Evolutionary conservation across 495 filamentous ascomycete genomes (phyloP).

Genomic region (Neurospora sp.): DNA sequence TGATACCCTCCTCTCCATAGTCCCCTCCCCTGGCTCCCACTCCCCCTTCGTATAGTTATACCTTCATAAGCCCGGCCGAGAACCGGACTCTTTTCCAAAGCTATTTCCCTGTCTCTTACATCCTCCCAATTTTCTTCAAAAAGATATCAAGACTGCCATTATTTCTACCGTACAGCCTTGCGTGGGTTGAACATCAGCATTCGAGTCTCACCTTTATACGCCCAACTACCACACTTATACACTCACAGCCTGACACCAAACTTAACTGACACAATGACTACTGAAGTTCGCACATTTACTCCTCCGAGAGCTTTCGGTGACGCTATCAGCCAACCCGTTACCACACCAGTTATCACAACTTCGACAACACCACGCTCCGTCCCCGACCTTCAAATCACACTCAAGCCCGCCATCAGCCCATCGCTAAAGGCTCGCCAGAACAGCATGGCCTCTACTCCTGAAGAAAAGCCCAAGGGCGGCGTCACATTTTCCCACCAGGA

Average conservation of each 20-base stretch:
- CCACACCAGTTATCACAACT: conserved; percentile 12
- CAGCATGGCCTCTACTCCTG: conserved; percentile 22
- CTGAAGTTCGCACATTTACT: conserved; percentile 51
- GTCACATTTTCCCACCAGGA: conserved; percentile 88
- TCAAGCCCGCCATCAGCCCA: conserved; percentile 18
- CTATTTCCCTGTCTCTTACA: conserved; percentile 7
- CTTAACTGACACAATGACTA: conserved; percentile 26
- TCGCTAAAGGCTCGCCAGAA: conserved; percentile 18
- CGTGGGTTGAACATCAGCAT: conserved; percentile 73
- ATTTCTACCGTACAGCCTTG: conserved; percentile 81
- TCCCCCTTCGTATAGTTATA: background rate
- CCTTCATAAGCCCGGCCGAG: background rate
- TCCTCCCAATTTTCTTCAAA: background rate
- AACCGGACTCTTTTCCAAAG: conserved; percentile 2
- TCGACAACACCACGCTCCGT: conserved; percentile 16
- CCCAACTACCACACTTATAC: conserved; percentile 33
- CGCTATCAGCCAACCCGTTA: conserved; percentile 38
- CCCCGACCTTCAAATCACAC: conserved; percentile 18
- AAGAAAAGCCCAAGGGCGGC: conserved; percentile 43
- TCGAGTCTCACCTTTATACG: conserved; percentile 61
- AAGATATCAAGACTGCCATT: conserved; percentile 56
- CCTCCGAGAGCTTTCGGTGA: conserved; percentile 63
- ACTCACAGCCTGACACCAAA: background rate
- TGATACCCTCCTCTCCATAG: background rate
- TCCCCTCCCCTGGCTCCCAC: background rate